These are phyloP conservation scores for Aquilaria sinensis DNA, from an alignment of 345 rosid species.

Conservation along the genomic window DNA sequence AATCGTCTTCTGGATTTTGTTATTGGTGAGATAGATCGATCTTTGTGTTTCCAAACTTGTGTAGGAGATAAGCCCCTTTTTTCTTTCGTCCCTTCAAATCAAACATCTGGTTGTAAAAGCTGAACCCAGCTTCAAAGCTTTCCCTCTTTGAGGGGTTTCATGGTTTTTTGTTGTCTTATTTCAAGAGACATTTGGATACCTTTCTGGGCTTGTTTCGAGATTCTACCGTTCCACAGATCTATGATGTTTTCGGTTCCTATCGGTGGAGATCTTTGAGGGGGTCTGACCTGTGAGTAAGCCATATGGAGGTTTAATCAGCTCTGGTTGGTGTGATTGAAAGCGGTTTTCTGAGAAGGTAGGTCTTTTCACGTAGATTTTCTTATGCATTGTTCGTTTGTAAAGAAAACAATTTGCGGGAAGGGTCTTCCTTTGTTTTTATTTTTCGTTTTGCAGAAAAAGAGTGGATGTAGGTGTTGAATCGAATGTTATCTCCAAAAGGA, in stretches of 20 bases:
- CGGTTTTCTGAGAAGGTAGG: slow-evolving; percentile 4
- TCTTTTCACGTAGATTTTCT: background rate
- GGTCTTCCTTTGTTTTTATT: background rate
- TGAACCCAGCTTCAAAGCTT: slow-evolving; percentile 3
- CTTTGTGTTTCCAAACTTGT: background rate
- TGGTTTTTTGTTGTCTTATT: background rate
- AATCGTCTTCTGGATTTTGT: slow-evolving; percentile 10
- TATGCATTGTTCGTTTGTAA: background rate
- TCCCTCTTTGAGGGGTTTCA: background rate
- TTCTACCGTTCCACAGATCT: too few relatives aligned
- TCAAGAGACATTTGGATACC: background rate
- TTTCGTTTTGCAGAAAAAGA: background rate
- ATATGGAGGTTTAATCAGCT: slow-evolving; percentile 21
- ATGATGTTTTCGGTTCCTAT: slow-evolving; percentile 1
- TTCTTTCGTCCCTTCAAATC: slow-evolving; percentile 9
- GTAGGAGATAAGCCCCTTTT: background rate
- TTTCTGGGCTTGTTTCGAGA: slow-evolving; percentile 5
- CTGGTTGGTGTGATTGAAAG: slow-evolving; percentile 15
- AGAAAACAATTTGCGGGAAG: background rate
- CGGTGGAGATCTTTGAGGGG: slow-evolving; percentile 26
- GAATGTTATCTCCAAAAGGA: background rate
- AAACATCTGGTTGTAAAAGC: background rate
- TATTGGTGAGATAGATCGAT: slow-evolving; percentile 10
- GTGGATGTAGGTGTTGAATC: background rate
- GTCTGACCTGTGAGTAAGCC: slow-evolving; percentile 5